Percentiles rank a stretch among this genome's conserved stretches.
Conservation (phyloP, 192 early-diverging fungal species). For the Backusella psychrophila region DNA sequence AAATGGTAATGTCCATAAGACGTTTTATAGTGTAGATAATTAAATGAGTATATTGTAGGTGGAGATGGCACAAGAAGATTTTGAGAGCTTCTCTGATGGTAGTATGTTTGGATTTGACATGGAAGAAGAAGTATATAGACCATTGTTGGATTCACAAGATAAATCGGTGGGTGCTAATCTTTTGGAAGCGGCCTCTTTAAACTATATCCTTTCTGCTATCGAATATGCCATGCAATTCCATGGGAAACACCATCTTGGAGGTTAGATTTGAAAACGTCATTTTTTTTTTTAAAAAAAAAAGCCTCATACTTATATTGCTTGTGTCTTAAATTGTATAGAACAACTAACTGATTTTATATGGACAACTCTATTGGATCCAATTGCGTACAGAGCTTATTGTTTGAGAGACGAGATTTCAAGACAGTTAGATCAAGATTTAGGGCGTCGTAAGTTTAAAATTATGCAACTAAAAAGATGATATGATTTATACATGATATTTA, state of each 20-base stretch:
- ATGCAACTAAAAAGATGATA: not conserved
- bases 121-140: slow-evolving; percentile 31
- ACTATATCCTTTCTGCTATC: slow-evolving; percentile 23
- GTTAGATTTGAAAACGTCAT: not conserved
- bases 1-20: slow-evolving; percentile 15
- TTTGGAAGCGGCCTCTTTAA: slow-evolving; percentile 36
- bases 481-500: not conserved
- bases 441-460: slow-evolving; percentile 17
- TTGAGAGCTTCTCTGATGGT: slow-evolving; percentile 35
- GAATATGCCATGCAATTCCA: slow-evolving; percentile 31
- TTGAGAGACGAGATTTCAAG: slow-evolving; percentile 10
- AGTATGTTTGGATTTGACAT: slow-evolving; percentile 35
- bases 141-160: slow-evolving; percentile 10
- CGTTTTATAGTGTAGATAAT: not conserved
- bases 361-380: slow-evolving; percentile 34
- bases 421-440: slow-evolving; percentile 19
- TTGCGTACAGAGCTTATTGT: slow-evolving; percentile 23
- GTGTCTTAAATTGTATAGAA: slow-evolving; percentile 13
- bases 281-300: not conserved
- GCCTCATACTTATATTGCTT: not conserved
- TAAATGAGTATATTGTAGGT: slow-evolving; percentile 14
- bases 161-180: slow-evolving; percentile 23
- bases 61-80: slow-evolving; percentile 36
- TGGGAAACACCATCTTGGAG: slow-evolving; percentile 1
- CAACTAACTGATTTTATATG: slow-evolving; percentile 27